These are phyloP conservation scores for Pichia sp. DNA, from an alignment of 1,139 yeast species.

Conservation along the genomic window DNA sequence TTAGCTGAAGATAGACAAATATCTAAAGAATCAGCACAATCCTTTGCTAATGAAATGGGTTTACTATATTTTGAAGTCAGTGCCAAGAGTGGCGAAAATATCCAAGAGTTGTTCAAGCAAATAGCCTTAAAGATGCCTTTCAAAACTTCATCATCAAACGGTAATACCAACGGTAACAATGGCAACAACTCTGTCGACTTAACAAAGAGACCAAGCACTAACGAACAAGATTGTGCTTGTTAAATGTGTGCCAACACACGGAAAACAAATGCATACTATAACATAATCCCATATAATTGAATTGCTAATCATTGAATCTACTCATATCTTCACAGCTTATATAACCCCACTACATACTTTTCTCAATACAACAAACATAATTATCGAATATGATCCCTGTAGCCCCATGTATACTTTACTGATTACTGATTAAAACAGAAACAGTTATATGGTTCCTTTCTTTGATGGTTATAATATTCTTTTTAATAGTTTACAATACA, in stretches of 20 bases:
- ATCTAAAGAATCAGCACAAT: conserved; percentile 50
- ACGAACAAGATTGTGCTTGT: conserved; percentile 35
- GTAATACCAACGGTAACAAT: conserved; percentile 11
- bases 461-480: no score
- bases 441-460: no score
- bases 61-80: conserved; percentile 87
- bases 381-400: no score
- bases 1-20: conserved; percentile 55
- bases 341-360: not conserved
- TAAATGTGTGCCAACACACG: no score
- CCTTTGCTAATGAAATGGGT: conserved; percentile 70
- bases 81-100: conserved; percentile 88
- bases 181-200: conserved; percentile 35
- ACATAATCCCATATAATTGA: no score
- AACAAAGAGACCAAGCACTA: conserved; percentile 47
- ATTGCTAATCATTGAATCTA: not conserved
- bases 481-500: no score
- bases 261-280: no score
- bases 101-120: conserved; percentile 74
- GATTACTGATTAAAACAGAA: no score
- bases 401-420: no score
- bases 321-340: not conserved
- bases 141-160: conserved; percentile 30
- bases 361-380: no score
- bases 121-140: conserved; percentile 73